These are phyloP conservation scores for Aureobasidium melanogenum DNA, from an alignment of 2,329 filamentous ascomycete genomes.

Conservation along the genomic window DNA sequence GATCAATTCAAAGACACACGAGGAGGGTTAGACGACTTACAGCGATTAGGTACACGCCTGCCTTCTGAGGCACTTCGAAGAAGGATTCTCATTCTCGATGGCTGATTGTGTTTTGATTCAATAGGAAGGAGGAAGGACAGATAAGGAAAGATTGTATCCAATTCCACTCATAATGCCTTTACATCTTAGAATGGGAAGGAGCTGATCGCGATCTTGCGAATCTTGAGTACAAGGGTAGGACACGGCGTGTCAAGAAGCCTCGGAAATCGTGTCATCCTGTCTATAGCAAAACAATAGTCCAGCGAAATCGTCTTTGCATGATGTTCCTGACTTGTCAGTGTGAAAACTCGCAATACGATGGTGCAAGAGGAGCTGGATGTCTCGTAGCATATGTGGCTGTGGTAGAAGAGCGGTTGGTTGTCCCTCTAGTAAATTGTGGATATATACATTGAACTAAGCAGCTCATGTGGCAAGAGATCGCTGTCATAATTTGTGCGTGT, in stretches of 20 bases:
- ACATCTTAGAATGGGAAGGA: too few relatives aligned
- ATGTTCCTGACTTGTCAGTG: not conserved
- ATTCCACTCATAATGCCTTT: too few relatives aligned
- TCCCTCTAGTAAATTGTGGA: not conserved
- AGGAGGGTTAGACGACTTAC: constrained; percentile 10
- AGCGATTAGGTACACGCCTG: constrained; percentile 70
- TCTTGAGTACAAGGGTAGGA: too few relatives aligned
- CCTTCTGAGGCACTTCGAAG: constrained; percentile 63
- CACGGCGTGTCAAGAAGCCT: not conserved
- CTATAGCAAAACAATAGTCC: not conserved
- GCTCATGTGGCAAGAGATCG: not conserved
- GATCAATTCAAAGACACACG: too few relatives aligned
- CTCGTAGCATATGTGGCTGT: too few relatives aligned
- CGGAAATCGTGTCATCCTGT: not conserved
- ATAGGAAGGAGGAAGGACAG: too few relatives aligned
- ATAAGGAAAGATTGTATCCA: too few relatives aligned
- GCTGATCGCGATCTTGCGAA: too few relatives aligned
- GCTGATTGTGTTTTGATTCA: too few relatives aligned
- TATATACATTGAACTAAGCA: not conserved
- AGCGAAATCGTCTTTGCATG: not conserved
- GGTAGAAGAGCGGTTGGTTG: not conserved
- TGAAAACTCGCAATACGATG: not conserved
- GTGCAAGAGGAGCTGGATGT: too few relatives aligned
- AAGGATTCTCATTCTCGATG: constrained; percentile 67
- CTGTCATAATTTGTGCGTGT: not conserved